A percentile compares a stretch with the other conserved stretches of the same genome.
phyloP scores from a whole-genome alignment of 306 rosid genomes.

The Sesbania bispinosa region DNA sequence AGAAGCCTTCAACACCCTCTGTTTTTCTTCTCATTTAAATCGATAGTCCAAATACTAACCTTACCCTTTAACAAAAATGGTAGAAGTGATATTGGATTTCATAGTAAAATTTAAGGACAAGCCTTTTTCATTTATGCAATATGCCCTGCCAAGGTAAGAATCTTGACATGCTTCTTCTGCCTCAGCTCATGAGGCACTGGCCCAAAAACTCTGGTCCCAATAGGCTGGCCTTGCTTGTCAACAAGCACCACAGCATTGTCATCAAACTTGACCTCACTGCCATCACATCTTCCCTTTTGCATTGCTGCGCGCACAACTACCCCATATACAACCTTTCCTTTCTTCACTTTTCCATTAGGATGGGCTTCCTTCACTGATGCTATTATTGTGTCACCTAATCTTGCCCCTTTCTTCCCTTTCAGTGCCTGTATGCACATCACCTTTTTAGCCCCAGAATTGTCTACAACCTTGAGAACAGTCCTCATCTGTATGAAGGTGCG shows the following conservation, averaged over 20 bases:
- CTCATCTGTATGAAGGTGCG: slow-evolving; percentile 92
- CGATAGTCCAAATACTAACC: too few species aligned
- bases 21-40: background rate
- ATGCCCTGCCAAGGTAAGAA: slow-evolving; percentile 88
- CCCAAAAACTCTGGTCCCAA: slow-evolving; percentile 90
- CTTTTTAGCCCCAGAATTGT: slow-evolving; percentile 80
- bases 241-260: slow-evolving; percentile 86
- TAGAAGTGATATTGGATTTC: background rate
- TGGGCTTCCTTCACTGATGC: slow-evolving; percentile 94
- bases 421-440: slow-evolving; percentile 95
- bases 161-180: slow-evolving; percentile 86
- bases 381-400: slow-evolving; percentile 80
- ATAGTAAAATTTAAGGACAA: too few species aligned
- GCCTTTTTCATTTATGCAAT: too few species aligned
- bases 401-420: slow-evolving; percentile 84
- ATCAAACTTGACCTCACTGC: slow-evolving; percentile 89
- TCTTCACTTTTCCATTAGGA: slow-evolving; percentile 81
- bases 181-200: slow-evolving; percentile 89
- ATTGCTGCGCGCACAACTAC: too few species aligned
- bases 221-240: slow-evolving; percentile 92
- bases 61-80: background rate
- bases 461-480: slow-evolving; percentile 89
- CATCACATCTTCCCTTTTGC: too few species aligned
- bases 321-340: too few species aligned
- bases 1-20: background rate